Conservation (phyloP, 2,329 filamentous ascomycete species). For the Furcasterigmium sp. region DNA sequence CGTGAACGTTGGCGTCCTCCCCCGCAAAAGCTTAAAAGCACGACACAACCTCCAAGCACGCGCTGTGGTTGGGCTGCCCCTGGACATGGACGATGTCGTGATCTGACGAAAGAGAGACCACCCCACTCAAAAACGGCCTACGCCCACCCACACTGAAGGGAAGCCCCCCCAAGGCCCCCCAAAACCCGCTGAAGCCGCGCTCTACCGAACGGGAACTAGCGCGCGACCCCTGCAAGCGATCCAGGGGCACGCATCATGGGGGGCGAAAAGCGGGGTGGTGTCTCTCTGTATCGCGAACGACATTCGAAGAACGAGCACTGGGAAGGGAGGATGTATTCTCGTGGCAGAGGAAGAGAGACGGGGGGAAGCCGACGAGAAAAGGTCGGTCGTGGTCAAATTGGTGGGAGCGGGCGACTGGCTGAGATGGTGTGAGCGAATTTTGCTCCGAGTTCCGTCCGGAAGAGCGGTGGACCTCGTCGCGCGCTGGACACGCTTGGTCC, state of each 20-base stretch:
- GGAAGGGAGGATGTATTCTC: no score
- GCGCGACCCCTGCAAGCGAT: constrained; percentile 2
- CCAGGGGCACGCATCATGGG: background rate
- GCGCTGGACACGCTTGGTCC: background rate
- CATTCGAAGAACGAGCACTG: no score
- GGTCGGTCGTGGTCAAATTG: background rate
- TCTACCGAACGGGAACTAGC: constrained; percentile 3
- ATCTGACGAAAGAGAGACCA: background rate
- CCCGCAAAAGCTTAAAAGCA: constrained; percentile 3
- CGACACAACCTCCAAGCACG: background rate
- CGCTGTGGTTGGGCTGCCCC: constrained; percentile 1
- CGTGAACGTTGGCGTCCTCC: background rate
- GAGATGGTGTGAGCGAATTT: background rate
- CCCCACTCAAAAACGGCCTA: background rate
- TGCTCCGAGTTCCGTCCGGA: background rate
- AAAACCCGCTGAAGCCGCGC: no score
- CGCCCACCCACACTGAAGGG: constrained; percentile 1
- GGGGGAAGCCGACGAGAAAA: no score
- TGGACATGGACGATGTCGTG: constrained; percentile 4
- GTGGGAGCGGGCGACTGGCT: background rate
- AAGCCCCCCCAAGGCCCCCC: no score
- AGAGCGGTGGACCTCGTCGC: background rate
- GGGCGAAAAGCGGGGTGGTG: background rate
- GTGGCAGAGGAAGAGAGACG: no score
- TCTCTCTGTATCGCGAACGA: no score